A percentile compares a stretch with the other conserved stretches of the same genome.
These are phyloP conservation scores for Globisporangium cederbergense DNA, from an alignment of 352 stramenopile species.

Conservation along the genomic window DNA sequence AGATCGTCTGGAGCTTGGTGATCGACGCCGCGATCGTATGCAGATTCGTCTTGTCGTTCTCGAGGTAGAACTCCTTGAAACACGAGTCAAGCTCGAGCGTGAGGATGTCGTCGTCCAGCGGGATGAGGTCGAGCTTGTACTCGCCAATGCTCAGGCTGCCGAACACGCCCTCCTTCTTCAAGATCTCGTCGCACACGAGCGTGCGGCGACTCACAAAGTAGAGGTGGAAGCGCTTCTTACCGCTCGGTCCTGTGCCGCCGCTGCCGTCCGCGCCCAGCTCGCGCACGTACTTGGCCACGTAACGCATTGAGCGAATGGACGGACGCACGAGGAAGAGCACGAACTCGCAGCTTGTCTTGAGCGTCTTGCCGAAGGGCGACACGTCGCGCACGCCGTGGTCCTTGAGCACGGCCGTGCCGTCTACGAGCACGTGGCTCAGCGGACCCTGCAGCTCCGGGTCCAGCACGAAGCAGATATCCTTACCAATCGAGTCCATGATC, in stretches of 20 bases:
- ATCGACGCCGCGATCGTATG: constrained; percentile 87
- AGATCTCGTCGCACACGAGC: constrained; percentile 88
- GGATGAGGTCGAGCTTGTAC: constrained; percentile 94
- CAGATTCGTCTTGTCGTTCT: constrained; percentile 87
- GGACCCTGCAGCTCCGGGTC: constrained; percentile 79
- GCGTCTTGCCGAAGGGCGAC: constrained; percentile 71
- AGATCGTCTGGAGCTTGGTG: constrained; percentile 92
- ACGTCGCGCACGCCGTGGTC: constrained; percentile 86
- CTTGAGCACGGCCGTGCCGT: constrained; percentile 82
- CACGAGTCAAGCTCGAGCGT: constrained; percentile 90
- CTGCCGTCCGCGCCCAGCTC: constrained; percentile 44
- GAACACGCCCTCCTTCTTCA: constrained; percentile 90
- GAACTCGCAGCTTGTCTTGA: constrained; percentile 83
- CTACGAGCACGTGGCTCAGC: constrained; percentile 84
- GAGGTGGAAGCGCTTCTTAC: constrained; percentile 83
- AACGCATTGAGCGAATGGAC: constrained; percentile 67
- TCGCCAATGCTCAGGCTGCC: constrained; percentile 84
- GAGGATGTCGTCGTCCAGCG: constrained; percentile 93
- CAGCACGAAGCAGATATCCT: constrained; percentile 87
- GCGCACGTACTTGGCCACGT: constrained; percentile 77
- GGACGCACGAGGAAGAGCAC: constrained; percentile 89
- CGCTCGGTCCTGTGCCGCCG: constrained; percentile 1
- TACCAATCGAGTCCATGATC: constrained; percentile 81
- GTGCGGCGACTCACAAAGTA: constrained; percentile 91
- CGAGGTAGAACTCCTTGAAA: constrained; percentile 85